Evolutionary conservation across 805 yeast genomes (phyloP).

Genomic region (Kluyveromyces wickerhamii): DNA sequence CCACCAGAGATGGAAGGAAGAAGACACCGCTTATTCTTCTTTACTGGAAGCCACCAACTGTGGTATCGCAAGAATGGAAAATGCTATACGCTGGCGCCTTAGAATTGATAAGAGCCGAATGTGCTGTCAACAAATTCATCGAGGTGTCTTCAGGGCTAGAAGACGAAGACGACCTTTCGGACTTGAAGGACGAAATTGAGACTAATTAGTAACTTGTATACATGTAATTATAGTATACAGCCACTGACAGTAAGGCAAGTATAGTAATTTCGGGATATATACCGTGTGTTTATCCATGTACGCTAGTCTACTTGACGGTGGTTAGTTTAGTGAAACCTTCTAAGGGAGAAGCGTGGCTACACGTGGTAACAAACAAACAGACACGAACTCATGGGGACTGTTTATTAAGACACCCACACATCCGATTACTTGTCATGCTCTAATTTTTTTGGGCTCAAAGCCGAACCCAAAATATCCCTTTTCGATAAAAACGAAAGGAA

Average conservation of each 20-base stretch:
- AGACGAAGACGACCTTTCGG: conserved; percentile 28
- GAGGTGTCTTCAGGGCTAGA: conserved; percentile 30
- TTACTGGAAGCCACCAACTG: conserved; percentile 84
- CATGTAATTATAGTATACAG: background rate
- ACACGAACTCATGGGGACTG: no score
- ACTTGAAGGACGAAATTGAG: conserved; percentile 34
- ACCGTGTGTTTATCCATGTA: no score
- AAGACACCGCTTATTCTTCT: conserved; percentile 67
- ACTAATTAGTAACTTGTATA: background rate
- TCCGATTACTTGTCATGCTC: no score
- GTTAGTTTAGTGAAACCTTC: background rate
- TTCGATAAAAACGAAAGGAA: no score
- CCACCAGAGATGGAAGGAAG: conserved; percentile 61
- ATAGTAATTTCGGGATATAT: no score
- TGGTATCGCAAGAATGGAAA: conserved; percentile 64
- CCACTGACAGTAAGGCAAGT: no score
- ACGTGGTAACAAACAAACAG: no score
- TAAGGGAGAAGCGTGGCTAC: no score
- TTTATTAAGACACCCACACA: no score
- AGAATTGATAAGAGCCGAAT: conserved; percentile 66
- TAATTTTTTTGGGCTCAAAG: no score
- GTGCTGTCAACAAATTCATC: conserved; percentile 52
- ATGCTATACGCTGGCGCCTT: conserved; percentile 92
- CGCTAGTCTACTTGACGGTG: no score
- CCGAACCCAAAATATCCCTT: no score